phyloP scores from a whole-genome alignment of 768 basidiomycete genomes.

The Lactarius psammicola region DNA sequence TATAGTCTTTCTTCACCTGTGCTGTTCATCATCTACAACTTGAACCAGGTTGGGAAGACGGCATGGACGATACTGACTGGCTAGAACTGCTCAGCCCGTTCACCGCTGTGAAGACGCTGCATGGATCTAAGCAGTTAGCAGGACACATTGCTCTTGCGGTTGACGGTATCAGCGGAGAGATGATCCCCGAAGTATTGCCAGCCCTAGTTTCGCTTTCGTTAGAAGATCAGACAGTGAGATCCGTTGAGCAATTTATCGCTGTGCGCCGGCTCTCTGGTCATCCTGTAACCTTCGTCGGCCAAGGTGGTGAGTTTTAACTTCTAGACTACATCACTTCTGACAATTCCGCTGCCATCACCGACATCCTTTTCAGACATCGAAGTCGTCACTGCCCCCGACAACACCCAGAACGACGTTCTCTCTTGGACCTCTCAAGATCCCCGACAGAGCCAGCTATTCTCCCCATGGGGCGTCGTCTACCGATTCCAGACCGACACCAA shows the following conservation, averaged over 20 bases:
- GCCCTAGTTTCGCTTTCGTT: neutral
- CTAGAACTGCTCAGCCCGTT: neutral
- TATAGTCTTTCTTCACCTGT: no score
- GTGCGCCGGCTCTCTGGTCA: neutral
- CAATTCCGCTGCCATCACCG: neutral
- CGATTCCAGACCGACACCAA: slow-evolving; percentile 74
- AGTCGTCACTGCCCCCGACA: no score
- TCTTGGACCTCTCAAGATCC: slow-evolving; percentile 88
- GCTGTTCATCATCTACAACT: no score
- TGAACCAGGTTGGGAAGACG: neutral
- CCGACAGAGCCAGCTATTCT: slow-evolving; percentile 79
- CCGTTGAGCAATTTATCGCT: neutral
- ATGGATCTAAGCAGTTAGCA: neutral
- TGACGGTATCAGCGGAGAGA: neutral
- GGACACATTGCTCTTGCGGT: slow-evolving; percentile 4
- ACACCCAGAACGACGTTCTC: slow-evolving; percentile 52
- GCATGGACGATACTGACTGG: neutral
- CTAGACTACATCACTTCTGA: neutral
- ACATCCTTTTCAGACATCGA: no score
- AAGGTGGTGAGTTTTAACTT: no score
- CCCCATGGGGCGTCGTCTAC: slow-evolving; percentile 76
- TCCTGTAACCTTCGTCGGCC: neutral
- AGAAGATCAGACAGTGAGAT: neutral
- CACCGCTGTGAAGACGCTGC: neutral
- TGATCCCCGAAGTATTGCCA: neutral